A percentile compares a stretch with the other conserved stretches of the same genome.
These are phyloP conservation scores for Ilyonectria destructans DNA, from an alignment of 2,329 filamentous ascomycete species.

Conservation along the genomic window DNA sequence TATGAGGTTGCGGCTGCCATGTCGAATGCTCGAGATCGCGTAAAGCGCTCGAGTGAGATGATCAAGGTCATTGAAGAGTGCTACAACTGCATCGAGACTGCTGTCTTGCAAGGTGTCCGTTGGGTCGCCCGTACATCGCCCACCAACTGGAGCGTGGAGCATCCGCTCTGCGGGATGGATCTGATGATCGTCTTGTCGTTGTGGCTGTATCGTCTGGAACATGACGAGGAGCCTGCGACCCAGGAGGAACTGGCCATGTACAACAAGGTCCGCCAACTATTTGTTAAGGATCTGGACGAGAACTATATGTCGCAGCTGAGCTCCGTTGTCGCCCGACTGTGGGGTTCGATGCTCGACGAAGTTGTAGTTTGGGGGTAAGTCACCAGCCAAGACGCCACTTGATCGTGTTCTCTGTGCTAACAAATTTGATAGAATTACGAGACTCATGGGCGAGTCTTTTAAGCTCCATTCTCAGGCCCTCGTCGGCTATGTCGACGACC, in stretches of 20 bases:
- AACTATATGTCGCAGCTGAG: slow-evolving; percentile 88
- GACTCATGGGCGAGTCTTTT: slow-evolving; percentile 98
- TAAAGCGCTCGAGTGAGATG: slow-evolving; percentile 97
- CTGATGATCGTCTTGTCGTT: slow-evolving; percentile 97
- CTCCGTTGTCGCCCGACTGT: slow-evolving; percentile 94
- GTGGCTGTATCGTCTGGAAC: slow-evolving; percentile 99
- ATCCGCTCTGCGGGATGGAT: slow-evolving; percentile 96
- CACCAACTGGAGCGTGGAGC: slow-evolving; percentile 99
- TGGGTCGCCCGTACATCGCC: slow-evolving; percentile 99
- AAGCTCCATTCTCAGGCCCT: slow-evolving; percentile 96
- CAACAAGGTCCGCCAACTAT: slow-evolving; percentile 90
- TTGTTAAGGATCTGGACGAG: slow-evolving; percentile 91
- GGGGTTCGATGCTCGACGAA: slow-evolving; percentile 98
- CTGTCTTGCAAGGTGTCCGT: slow-evolving; percentile 92
- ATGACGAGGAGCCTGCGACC: slow-evolving; percentile 93
- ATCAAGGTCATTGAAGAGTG: slow-evolving; percentile 98
- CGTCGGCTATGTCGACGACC: slow-evolving; percentile 92
- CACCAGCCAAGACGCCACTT: neutral
- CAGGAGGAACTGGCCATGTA: slow-evolving; percentile 92
- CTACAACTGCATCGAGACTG: slow-evolving; percentile 97
- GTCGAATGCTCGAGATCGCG: slow-evolving; percentile 93
- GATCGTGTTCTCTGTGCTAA: slow-evolving; percentile 37
- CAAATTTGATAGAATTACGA: slow-evolving; percentile 78
- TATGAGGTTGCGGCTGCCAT: slow-evolving; percentile 98
- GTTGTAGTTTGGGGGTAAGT: slow-evolving; percentile 99